These are phyloP conservation scores for Calonectria honghensis DNA, from an alignment of 2,329 filamentous ascomycete genomes.

Conservation along the genomic window DNA sequence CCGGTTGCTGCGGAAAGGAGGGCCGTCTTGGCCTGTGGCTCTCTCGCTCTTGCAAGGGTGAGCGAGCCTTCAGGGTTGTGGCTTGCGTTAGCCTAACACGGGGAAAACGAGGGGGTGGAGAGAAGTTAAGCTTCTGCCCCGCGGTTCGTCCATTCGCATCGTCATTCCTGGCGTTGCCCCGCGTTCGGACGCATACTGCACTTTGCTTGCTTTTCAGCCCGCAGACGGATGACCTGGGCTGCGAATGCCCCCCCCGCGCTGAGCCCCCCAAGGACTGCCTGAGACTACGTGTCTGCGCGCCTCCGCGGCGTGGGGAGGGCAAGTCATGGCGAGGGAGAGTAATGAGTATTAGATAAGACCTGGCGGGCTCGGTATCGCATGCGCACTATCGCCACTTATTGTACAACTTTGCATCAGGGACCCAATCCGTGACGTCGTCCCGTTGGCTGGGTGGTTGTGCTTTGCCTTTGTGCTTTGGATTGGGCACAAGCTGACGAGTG, in stretches of 20 bases:
- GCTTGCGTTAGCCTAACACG: constrained; percentile 54
- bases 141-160: constrained; percentile 33
- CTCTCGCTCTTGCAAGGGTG: constrained; percentile 14
- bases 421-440: constrained; percentile 15
- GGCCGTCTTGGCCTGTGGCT: constrained; percentile 5
- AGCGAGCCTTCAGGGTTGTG: constrained; percentile 44
- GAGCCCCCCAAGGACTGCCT: background rate
- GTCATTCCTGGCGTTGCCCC: constrained; percentile 23
- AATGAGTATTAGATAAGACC: constrained; percentile 26
- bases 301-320: constrained; percentile 33
- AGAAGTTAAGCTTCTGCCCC: constrained; percentile 35
- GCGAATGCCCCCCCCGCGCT: constrained; percentile 16
- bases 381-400: constrained; percentile 7
- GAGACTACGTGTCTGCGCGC: constrained; percentile 8
- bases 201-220: constrained; percentile 28
- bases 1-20: constrained; percentile 33
- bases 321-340: constrained; percentile 15
- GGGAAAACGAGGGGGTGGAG: constrained; percentile 54
- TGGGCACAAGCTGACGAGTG: constrained; percentile 27
- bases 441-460: constrained; percentile 13
- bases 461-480: constrained; percentile 19
- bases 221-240: background rate
- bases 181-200: constrained; percentile 16
- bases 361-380: constrained; percentile 8
- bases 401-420: constrained; percentile 21